Evolutionary conservation across 495 filamentous ascomycete genomes (phyloP).

Genomic region (Chaetomium tenue): DNA sequence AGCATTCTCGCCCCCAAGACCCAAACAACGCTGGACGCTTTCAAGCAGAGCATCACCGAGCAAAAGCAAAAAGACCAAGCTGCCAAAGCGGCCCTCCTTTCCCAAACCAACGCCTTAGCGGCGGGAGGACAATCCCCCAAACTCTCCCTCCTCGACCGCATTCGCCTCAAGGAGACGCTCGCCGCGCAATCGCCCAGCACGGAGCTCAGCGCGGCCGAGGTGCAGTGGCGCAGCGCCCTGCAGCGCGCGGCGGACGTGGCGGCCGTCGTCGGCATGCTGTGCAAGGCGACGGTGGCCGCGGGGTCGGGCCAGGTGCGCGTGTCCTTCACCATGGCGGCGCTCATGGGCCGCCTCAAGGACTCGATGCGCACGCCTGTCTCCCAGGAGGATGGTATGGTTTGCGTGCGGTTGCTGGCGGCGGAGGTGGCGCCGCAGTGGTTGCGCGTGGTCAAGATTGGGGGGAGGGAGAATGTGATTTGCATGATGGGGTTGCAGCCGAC

Average conservation of each 20-base stretch:
- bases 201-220: conserved; percentile 46
- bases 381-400: conserved; percentile 55
- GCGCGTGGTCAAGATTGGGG: conserved; percentile 53
- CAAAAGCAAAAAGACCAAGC: conserved; percentile 43
- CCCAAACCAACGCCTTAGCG: conserved; percentile 33
- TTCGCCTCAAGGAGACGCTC: conserved; percentile 57
- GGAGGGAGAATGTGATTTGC: conserved; percentile 58
- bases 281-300: conserved; percentile 41
- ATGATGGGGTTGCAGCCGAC: conserved; percentile 45
- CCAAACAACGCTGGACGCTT: conserved; percentile 59
- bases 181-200: conserved; percentile 40
- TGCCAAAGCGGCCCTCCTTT: conserved; percentile 17
- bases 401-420: conserved; percentile 54
- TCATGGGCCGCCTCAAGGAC: conserved; percentile 58
- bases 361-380: conserved; percentile 61
- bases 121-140: conserved; percentile 22
- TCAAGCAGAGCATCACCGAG: conserved; percentile 51
- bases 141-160: conserved; percentile 59
- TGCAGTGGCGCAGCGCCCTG: conserved; percentile 57
- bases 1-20: conserved; percentile 46
- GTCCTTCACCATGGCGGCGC: conserved; percentile 60
- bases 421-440: conserved; percentile 67
- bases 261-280: conserved; percentile 58
- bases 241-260: conserved; percentile 61
- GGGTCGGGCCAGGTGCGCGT: conserved; percentile 42